phyloP scores from a whole-genome alignment of 805 yeast genomes.

The Yarrowia sp. region DNA sequence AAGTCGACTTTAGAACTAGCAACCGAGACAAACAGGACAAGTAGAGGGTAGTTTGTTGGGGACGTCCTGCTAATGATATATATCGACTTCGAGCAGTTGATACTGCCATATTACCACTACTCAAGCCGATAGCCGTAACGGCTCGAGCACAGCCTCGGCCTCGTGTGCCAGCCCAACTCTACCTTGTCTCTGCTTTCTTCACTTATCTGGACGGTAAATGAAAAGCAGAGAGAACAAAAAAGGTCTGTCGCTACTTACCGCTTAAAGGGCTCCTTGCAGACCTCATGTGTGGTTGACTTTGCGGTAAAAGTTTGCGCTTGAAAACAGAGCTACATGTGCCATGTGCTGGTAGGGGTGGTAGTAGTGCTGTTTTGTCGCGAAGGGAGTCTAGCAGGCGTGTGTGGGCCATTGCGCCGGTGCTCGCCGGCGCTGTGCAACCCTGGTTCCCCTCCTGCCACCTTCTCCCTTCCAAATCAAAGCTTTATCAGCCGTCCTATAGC shows the following conservation, averaged over 20 bases:
- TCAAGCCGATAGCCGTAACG: neutral
- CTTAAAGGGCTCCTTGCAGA: conserved; percentile 23
- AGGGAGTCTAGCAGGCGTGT: neutral
- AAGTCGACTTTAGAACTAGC: conserved; percentile 1
- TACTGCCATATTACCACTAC: no score
- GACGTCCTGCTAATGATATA: neutral
- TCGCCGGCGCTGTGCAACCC: no score
- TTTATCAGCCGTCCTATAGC: conserved; percentile 20
- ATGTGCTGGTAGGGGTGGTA: neutral
- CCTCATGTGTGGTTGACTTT: conserved; percentile 12
- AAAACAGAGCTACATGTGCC: conserved; percentile 9
- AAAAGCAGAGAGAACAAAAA: neutral
- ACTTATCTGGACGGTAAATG: neutral
- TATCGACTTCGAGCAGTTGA: no score
- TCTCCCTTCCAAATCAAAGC: neutral
- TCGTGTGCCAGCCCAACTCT: conserved; percentile 28
- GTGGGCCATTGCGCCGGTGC: neutral
- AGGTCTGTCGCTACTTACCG: conserved; percentile 14
- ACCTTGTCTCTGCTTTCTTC: neutral
- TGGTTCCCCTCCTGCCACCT: no score
- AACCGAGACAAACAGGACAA: neutral
- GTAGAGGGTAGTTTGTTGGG: neutral
- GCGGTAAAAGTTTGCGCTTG: conserved; percentile 33
- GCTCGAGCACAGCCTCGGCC: conserved; percentile 21
- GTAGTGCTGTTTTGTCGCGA: no score